Evolutionary conservation across 345 rosid genomes (phyloP), one percentile per base, ranked within the genome.

Genomic region (Eucalyptus marginata): DNA sequence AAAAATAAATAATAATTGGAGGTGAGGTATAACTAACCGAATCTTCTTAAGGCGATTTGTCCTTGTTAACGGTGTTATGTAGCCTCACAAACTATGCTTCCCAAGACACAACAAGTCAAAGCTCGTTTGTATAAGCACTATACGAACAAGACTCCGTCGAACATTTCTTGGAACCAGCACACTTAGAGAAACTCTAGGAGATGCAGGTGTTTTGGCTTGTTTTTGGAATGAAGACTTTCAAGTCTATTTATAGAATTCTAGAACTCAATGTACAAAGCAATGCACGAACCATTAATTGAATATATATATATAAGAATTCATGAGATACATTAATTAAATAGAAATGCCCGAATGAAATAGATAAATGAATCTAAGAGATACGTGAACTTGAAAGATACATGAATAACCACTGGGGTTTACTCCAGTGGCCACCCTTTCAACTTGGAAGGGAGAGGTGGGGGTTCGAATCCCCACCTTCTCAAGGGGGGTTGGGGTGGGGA

Each of bases 71-170:
- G 13, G 13, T 56, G 62, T 24, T 24, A 10, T 9, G 62, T 25
- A 56, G 62, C 62, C 29, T 56, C 62, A 22, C 2, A 22, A 56
- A 56, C 29, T 24, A 9, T 56, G 6, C 12, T 24, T 56, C 13
- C 1, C 1, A 56, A 24, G 13, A 56, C 13, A 25, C 13, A 22
- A 22, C 6, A 10, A 5, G 12, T 56, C 29, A 5, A 22, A 56
- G 10, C 29, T 56, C 0, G 29, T 56, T 56, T 56, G 29, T 56
- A 24, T 9, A 4, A 56, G 29, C 62, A 56, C 29, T 22, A 24
- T 22, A 56, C 3, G 6, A 24, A 56, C 29, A 24, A 24, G 62
- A 22, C 13, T 56, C 0, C 4, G 1, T 56, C 0, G 3, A 56
- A 56, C 29, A 56, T 24, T 56, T 56, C 29, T 56, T 24, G 62